A percentile compares a stretch with the other conserved stretches of the same genome.
Evolutionary conservation across 176 grass and related monocot species (phyloP).

Genomic region (Carex myosuroides): DNA sequence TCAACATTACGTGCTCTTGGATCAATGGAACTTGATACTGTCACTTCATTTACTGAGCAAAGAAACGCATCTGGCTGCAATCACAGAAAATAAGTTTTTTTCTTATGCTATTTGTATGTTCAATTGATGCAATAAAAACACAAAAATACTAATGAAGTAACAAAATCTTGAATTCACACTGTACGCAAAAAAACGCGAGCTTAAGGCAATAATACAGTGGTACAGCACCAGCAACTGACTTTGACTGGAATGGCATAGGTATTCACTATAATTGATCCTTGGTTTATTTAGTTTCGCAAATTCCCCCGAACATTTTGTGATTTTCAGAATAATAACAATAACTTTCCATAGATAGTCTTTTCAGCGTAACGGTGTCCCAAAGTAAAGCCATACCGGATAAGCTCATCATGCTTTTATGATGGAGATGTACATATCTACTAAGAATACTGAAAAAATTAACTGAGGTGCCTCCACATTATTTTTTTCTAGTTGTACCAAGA

Average conservation of each 20-base stretch:
- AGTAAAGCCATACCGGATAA: not conserved
- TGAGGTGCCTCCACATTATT: not conserved
- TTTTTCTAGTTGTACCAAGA: not conserved
- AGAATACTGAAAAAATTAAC: not conserved
- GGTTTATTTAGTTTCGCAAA: not conserved
- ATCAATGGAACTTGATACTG: constrained; percentile 53
- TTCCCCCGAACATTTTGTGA: not conserved
- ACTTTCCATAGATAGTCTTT: not conserved
- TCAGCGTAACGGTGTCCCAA: not conserved
- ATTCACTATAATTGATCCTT: not conserved
- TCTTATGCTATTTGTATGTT: not conserved
- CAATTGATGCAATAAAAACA: constrained; percentile 9
- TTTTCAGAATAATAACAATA: not conserved
- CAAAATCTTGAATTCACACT: not conserved
- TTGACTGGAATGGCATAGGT: not conserved
- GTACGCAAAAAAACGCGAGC: not conserved
- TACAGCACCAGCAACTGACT: not conserved
- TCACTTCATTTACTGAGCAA: constrained; percentile 79
- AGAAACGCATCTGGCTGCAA: constrained; percentile 75
- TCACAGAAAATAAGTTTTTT: not conserved
- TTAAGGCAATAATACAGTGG: not conserved
- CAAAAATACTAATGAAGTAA: not conserved
- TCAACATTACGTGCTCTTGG: constrained; percentile 63
- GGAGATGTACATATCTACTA: too few species aligned
- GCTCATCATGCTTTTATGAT: too few species aligned